Base-by-base conservation (phyloP, 2,329 filamentous ascomycete genomes). In the Aspergillus puulaauensis region DNA sequence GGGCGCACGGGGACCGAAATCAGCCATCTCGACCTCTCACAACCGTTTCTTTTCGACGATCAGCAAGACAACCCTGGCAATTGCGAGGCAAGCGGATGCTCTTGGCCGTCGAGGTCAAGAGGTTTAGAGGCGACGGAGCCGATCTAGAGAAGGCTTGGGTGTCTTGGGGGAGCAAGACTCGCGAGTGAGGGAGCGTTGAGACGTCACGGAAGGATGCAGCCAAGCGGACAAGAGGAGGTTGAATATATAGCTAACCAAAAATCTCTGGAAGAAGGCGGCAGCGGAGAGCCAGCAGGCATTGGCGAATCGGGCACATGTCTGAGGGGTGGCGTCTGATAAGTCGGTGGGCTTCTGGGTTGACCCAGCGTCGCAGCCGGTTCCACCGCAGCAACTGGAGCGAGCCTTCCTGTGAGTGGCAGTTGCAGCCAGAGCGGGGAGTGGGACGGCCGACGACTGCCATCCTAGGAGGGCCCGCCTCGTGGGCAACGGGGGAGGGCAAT, bases 1-100 rank as follows among this genome's bases (percentile, higher is more conserved):
- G 59, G 78, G 78, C 61, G 77, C 76, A 60, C 71, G 73, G 52
- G 69, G 72, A 58, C 73, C 74, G 62, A 73, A 71, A 52, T 75
- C 72, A 52, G 74, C 55, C 74, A 77, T 77, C 43, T 49, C 62
- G 60, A 54, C 45, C 55, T 59, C 48, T 37, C 21, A 39, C 23
- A 44, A 45, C 15, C 12, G 9, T 31, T 31, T 9, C 9, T 9
- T 31, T 21, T 41, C 31, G 15, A 45, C 35, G 35, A 14, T 37
- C 35, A 37, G 35, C 35, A 37, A 37, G 35, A 37, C 53, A 44
- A 43, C 45, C 17, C 37, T 48, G 31, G 46, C 41, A 27, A 11
- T 14, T 15, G 46, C 21, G 14, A 57, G 44, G 47, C 58, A 35
- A 33, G 46, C 19, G 53, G 49, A 40, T 23, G 57, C 39, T 60